These are phyloP conservation scores for Amaranthus palmeri DNA, from an alignment of 148 eudicot genomes.

Conservation along the genomic window DNA sequence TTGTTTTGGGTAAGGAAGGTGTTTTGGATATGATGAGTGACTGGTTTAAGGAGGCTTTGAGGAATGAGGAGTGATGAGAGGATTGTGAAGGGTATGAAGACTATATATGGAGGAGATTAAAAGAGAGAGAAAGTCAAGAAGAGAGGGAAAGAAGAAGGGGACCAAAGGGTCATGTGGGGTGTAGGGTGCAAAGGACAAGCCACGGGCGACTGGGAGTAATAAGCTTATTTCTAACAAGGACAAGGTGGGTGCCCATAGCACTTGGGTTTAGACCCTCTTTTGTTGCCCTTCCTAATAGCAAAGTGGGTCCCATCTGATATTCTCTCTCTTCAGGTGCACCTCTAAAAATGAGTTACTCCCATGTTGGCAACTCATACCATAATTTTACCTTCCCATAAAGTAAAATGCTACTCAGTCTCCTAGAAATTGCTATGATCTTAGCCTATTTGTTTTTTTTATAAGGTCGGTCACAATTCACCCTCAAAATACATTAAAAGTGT, in stretches of 20 bases:
- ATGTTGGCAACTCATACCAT: constrained; percentile 1
- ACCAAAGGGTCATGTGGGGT: constrained; percentile 33
- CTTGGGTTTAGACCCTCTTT: constrained; percentile 27
- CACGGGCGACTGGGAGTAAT: constrained; percentile 33
- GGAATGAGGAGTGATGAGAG: constrained; percentile 25
- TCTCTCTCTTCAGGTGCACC: constrained; percentile 22
- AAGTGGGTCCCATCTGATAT: constrained; percentile 36
- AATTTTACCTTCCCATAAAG: neutral
- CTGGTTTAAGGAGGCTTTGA: neutral
- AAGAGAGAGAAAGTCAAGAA: neutral
- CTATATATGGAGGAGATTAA: constrained; percentile 41
- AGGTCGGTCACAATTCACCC: no score
- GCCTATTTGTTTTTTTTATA: no score
- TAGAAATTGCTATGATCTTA: no score
- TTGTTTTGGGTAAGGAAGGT: neutral
- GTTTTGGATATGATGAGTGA: constrained; percentile 1
- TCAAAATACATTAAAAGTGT: no score
- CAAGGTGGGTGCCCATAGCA: constrained; percentile 43
- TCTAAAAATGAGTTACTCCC: constrained; percentile 9
- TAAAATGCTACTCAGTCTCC: no score
- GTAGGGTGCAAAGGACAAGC: constrained; percentile 33
- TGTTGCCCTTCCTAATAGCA: constrained; percentile 40
- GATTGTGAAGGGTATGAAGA: constrained; percentile 29
- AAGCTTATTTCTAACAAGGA: constrained; percentile 26
- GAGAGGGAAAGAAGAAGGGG: constrained; percentile 12